Evolutionary conservation across 2,329 filamentous ascomycete species (phyloP), one percentile per base, ranked within the genome.

Genomic region (Exophiala spinifera): DNA sequence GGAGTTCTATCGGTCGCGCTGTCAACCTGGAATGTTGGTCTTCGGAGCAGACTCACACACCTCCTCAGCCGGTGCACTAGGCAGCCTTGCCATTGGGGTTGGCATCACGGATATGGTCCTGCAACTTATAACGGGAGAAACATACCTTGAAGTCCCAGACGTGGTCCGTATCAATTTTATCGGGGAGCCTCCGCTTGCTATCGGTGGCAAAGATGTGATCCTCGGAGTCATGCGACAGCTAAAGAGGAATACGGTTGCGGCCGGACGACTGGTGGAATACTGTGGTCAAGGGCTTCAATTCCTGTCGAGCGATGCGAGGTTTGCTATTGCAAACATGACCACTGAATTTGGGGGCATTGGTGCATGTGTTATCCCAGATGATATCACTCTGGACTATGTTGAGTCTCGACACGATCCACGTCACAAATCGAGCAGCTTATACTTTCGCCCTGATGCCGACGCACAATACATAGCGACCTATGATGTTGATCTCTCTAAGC

Each of bases 311-410:
- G 75, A 78, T 64, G 74, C 72, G 0, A 66, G 76, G 1, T 78
- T 77, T 62, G 74, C 75, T 0, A 75, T 78, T 46, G 66, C 69
- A n/a, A 77, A 78, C 54, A 78, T 78, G 75, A 72, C 68, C 0
- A 74, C 75, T n/a, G 72, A 77, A 57, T 72, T 77, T 39, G 74
- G 74, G 1, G 74, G 67, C 2, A 70, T 76, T 19, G 74, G 73
- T 1, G 64, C 75, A 13, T 75, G 74, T 42, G 68, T 67, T 1
- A 10, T 31, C 8, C 68, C 74, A 0, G 74, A 76, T 51, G 60
- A 66, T 14, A 62, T 68, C 2, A 74, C 72, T 0, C 52, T 67
- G 0, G 54, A 62, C 0, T 76, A 70, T 45, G 63, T 76, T 23
- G 56, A 66, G n/a, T 52, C 61, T 14, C 65, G 74, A 13, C 67